phyloP scores from a whole-genome alignment of 1,284 basidiomycete species.

The Boletellus dicymbophilus region DNA sequence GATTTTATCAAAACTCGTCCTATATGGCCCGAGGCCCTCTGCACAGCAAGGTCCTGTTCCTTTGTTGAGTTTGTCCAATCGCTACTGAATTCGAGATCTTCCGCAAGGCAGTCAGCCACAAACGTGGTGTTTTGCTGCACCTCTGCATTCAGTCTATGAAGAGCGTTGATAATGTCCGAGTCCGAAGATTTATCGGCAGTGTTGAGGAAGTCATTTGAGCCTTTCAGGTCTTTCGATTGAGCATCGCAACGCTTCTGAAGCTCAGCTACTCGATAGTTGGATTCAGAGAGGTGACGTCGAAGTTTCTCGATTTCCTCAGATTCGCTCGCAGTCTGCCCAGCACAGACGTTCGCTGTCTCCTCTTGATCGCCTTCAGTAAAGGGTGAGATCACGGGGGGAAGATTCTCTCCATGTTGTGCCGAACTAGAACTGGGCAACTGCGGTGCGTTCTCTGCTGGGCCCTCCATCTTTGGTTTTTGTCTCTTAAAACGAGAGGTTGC shows the following conservation, averaged over 20 bases:
- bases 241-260: neutral
- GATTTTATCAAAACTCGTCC: slow-evolving; percentile 3
- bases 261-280: neutral
- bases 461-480: neutral
- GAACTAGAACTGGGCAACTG: neutral
- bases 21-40: neutral
- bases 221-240: slow-evolving; percentile 1
- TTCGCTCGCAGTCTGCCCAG: neutral
- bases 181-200: slow-evolving; percentile 22
- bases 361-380: neutral
- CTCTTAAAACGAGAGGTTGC: too few relatives aligned
- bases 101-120: slow-evolving; percentile 23
- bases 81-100: slow-evolving; percentile 11
- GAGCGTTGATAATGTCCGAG: slow-evolving; percentile 21
- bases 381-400: neutral
- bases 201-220: slow-evolving; percentile 3
- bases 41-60: neutral
- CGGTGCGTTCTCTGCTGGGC: neutral
- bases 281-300: neutral
- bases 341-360: neutral
- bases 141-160: slow-evolving; percentile 26
- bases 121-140: slow-evolving; percentile 25
- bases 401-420: neutral
- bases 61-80: neutral
- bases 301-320: neutral